phyloP scores from a whole-genome alignment of 805 yeast species.

The Debaryomyces prosopidis region DNA sequence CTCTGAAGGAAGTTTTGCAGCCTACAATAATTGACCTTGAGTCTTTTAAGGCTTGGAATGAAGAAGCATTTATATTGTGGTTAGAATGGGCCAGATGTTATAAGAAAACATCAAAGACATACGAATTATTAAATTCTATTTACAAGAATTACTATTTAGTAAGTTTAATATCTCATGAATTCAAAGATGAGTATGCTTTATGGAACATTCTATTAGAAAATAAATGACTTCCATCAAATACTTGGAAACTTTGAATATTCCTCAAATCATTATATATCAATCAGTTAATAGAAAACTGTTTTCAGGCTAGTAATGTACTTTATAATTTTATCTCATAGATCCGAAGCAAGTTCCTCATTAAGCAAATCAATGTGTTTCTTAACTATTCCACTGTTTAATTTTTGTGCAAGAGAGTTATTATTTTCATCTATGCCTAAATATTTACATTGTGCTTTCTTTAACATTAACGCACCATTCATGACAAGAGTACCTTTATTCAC shows the following conservation, averaged over 20 bases:
- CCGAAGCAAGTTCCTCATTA: slow-evolving; percentile 24
- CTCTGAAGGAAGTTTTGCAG: slow-evolving; percentile 83
- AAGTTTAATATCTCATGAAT: slow-evolving; percentile 87
- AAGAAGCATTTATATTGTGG: slow-evolving; percentile 92
- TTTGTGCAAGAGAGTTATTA: slow-evolving; percentile 21
- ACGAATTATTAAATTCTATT: slow-evolving; percentile 59
- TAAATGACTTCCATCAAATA: not conserved
- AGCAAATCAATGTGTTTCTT: slow-evolving; percentile 39
- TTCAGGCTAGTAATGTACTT: not conserved
- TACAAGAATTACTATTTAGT: slow-evolving; percentile 70
- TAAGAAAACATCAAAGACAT: slow-evolving; percentile 54
- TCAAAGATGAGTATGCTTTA: slow-evolving; percentile 65
- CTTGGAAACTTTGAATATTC: not conserved
- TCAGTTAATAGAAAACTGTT: no score
- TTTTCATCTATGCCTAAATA: slow-evolving; percentile 31
- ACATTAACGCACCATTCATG: slow-evolving; percentile 46
- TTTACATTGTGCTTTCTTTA: slow-evolving; percentile 30
- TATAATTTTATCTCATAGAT: not conserved
- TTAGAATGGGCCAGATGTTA: slow-evolving; percentile 88
- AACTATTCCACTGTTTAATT: slow-evolving; percentile 35
- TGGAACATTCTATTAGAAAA: slow-evolving; percentile 61
- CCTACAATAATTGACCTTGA: slow-evolving; percentile 91
- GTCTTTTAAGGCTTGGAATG: slow-evolving; percentile 94
- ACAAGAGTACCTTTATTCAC: slow-evolving; percentile 49
- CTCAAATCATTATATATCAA: no score